Conservation (phyloP, 2,329 filamentous ascomycete genomes). For the Exophiala viscosa region DNA sequence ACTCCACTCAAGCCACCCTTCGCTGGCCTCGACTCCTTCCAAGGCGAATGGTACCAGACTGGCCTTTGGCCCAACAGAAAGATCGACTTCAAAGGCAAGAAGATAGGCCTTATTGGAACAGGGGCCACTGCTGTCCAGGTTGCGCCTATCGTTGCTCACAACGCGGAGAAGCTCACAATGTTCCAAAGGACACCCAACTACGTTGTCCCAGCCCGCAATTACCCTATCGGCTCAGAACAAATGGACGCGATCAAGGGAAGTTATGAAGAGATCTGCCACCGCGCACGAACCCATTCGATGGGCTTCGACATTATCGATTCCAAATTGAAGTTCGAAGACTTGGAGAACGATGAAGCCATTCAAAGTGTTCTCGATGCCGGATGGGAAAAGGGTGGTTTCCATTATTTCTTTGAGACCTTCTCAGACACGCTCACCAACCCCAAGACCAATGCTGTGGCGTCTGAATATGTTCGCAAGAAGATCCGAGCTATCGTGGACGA, state of each 20-base stretch:
- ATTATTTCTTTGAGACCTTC: slow-evolving; percentile 53
- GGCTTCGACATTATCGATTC: slow-evolving; percentile 27
- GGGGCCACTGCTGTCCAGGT: slow-evolving; percentile 50
- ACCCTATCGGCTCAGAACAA: slow-evolving; percentile 28
- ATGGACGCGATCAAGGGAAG: slow-evolving; percentile 27
- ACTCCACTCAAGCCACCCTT: slow-evolving; percentile 49
- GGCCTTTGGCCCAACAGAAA: slow-evolving; percentile 56
- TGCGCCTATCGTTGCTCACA: slow-evolving; percentile 24
- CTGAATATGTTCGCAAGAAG: slow-evolving; percentile 55
- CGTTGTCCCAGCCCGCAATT: slow-evolving; percentile 23
- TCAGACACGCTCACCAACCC: slow-evolving; percentile 49
- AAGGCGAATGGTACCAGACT: slow-evolving; percentile 57
- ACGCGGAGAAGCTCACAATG: slow-evolving; percentile 31
- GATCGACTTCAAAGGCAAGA: slow-evolving; percentile 48
- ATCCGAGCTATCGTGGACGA: slow-evolving; percentile 50
- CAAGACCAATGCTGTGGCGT: slow-evolving; percentile 51
- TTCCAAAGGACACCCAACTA: slow-evolving; percentile 64
- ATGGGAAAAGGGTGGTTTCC: slow-evolving; percentile 50
- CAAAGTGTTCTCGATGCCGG: slow-evolving; percentile 31
- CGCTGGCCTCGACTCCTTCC: slow-evolving; percentile 57
- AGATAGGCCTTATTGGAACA: slow-evolving; percentile 61
- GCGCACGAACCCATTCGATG: slow-evolving; percentile 30
- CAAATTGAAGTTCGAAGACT: slow-evolving; percentile 1
- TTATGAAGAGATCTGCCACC: slow-evolving; percentile 28
- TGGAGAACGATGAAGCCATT: slow-evolving; percentile 20